Conservation (phyloP, 106 monocot species). For the Phalaenopsis equestris region DNA sequence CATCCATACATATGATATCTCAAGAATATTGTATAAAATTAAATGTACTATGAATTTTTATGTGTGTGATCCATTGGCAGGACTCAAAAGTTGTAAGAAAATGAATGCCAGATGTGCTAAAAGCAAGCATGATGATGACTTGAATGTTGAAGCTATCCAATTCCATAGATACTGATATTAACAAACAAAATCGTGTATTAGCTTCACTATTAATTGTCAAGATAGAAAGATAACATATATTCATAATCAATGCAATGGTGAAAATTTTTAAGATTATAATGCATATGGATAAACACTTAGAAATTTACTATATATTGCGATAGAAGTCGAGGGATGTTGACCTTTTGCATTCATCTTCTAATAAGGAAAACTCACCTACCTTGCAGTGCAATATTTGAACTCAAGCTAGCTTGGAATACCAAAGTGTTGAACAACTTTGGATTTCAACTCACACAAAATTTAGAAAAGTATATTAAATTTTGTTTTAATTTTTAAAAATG, state of each 20-base stretch:
- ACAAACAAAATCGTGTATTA: not conserved
- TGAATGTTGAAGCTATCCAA: not conserved
- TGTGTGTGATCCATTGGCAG: no score
- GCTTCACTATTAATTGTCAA: not conserved
- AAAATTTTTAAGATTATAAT: not conserved
- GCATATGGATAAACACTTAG: not conserved
- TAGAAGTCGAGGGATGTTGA: not conserved
- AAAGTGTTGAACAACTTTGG: not conserved
- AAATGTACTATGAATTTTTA: no score
- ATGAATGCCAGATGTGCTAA: not conserved
- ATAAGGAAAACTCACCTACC: not conserved
- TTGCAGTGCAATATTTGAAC: not conserved
- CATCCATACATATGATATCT: not conserved
- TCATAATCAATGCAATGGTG: not conserved
- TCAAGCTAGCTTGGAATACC: not conserved
- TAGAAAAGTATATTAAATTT: no score
- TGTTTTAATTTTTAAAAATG: no score
- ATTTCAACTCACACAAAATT: not conserved
- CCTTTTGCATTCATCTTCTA: not conserved
- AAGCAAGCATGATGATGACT: not conserved
- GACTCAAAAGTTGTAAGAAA: no score
- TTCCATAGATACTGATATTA: not conserved
- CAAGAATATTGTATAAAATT: not conserved
- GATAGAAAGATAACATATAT: not conserved
- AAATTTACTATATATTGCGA: not conserved